Evolutionary conservation across 495 filamentous ascomycete species (phyloP), one percentile per base, ranked within the genome.

Genomic region (Xylaria bambusicola): DNA sequence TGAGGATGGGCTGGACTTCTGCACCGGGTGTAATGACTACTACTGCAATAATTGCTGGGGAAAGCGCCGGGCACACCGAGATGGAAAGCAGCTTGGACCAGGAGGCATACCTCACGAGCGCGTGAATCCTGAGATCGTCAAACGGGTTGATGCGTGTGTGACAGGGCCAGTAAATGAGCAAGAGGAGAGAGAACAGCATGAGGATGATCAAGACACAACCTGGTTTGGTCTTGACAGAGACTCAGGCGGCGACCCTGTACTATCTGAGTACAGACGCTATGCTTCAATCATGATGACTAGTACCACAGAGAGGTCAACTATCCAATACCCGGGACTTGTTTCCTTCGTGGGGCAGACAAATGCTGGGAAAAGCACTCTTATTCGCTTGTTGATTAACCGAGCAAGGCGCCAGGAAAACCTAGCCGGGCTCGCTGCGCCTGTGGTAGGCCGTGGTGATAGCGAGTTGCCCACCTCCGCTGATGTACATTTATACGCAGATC

Each of bases 301-400:
- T 42, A 20, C 41, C 10, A 21, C 41, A 20, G 41, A 44, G 17
- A 21, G 1, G 21, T 44, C 41, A 8, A 44, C 17, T 23, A 18
- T 44, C 6, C 41, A 57, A 49, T 57, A 57, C 41, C 61, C 61
- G 10, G 23, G 21, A 6, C 49, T 63, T 1, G 61, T 63, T 29
- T 63, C 55, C 8, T 59, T 63, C 27, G 56, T 63, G 52, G 61
- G 61, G 6, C 47, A 63, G 27, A 54, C 56, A 8, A 57, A 57
- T 29, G 56, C 56, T n/a, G 61, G 61, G 1, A 63, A 63, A 36
- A 60, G 56, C 29, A 55, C 61, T 35, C 38, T 63, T 17, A 55
- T 63, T 26, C 58, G 57, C 33, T 18, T 58, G 15, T 21, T 62
- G 3, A 58, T 62, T 29, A 31, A 60, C 26, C n/a, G 2, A 15